phyloP scores from a whole-genome alignment of 305 asterid species.

The Salvia sclarea region DNA sequence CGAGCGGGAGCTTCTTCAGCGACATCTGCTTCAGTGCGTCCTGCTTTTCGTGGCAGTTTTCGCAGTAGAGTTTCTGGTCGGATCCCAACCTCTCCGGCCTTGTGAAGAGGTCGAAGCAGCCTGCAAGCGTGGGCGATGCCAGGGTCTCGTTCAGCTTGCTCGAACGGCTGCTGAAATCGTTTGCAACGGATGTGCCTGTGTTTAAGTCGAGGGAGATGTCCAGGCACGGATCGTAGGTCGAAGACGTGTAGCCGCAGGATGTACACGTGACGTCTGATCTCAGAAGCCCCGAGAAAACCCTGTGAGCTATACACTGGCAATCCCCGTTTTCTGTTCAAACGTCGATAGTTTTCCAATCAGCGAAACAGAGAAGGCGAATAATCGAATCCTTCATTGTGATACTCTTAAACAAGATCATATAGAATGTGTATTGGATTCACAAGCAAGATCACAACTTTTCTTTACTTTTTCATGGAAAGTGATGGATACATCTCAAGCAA shows the following conservation, averaged over 20 bases:
- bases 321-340: slow-evolving; percentile 57
- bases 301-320: slow-evolving; percentile 70
- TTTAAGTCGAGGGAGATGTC: slow-evolving; percentile 71
- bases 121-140: slow-evolving; percentile 43
- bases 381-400: slow-evolving; percentile 1
- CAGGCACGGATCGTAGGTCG: slow-evolving; percentile 70
- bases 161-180: slow-evolving; percentile 36
- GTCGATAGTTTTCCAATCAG: slow-evolving; percentile 35
- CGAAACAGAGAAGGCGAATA: not conserved
- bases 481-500: slow-evolving; percentile 17
- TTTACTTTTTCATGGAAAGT: not conserved
- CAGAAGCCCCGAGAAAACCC: slow-evolving; percentile 62
- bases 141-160: slow-evolving; percentile 46
- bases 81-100: slow-evolving; percentile 69
- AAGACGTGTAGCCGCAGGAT: slow-evolving; percentile 72
- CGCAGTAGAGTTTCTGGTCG: slow-evolving; percentile 65
- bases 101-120: slow-evolving; percentile 75
- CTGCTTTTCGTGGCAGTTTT: slow-evolving; percentile 61
- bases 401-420: not conserved
- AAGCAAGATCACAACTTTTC: slow-evolving; percentile 5
- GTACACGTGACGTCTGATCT: slow-evolving; percentile 80
- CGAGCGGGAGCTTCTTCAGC: slow-evolving; percentile 62
- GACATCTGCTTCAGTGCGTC: slow-evolving; percentile 71
- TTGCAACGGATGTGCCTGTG: slow-evolving; percentile 22
- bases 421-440: not conserved